phyloP scores from a whole-genome alignment of 2,329 filamentous ascomycete species.

The Cladophialophora psammophila region DNA sequence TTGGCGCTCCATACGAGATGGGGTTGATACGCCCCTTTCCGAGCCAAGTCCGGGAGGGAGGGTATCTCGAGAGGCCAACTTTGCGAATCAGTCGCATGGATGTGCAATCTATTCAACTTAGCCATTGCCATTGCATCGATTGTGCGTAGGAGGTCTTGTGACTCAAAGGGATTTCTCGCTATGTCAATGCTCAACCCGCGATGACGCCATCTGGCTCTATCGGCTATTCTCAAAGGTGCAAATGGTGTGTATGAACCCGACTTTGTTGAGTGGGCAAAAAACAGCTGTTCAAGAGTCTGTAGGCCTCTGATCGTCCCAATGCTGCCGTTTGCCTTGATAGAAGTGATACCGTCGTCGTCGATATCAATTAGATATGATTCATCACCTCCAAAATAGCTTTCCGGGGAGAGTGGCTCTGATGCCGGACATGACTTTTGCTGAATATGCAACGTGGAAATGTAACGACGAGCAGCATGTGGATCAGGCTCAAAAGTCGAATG shows the following conservation, averaged over 20 bases:
- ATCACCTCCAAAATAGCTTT: constrained; percentile 38
- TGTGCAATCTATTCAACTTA: constrained; percentile 65
- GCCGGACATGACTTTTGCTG: constrained; percentile 33
- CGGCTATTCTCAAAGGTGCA: constrained; percentile 75
- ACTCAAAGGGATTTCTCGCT: constrained; percentile 73
- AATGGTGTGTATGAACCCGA: constrained; percentile 68
- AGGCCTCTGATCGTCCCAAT: constrained; percentile 42
- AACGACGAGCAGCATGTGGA: constrained; percentile 20
- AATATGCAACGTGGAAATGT: constrained; percentile 39
- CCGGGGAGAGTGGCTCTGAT: constrained; percentile 18
- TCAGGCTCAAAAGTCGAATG: constrained; percentile 41
- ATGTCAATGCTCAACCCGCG: constrained; percentile 83
- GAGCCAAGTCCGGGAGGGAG: constrained; percentile 72
- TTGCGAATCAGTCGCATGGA: constrained; percentile 64
- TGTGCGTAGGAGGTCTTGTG: constrained; percentile 72
- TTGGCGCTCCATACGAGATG: constrained; percentile 71
- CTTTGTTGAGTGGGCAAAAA: constrained; percentile 41
- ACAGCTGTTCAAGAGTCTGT: constrained; percentile 44
- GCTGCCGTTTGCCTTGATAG: constrained; percentile 39
- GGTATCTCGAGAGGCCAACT: constrained; percentile 79
- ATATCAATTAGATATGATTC: constrained; percentile 43
- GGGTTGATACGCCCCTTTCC: constrained; percentile 75
- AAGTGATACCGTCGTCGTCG: constrained; percentile 33
- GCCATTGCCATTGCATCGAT: constrained; percentile 74
- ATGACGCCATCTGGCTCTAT: constrained; percentile 76